Conservation (phyloP, 2,329 filamentous ascomycete species). For the Aspergillus candidus region DNA sequence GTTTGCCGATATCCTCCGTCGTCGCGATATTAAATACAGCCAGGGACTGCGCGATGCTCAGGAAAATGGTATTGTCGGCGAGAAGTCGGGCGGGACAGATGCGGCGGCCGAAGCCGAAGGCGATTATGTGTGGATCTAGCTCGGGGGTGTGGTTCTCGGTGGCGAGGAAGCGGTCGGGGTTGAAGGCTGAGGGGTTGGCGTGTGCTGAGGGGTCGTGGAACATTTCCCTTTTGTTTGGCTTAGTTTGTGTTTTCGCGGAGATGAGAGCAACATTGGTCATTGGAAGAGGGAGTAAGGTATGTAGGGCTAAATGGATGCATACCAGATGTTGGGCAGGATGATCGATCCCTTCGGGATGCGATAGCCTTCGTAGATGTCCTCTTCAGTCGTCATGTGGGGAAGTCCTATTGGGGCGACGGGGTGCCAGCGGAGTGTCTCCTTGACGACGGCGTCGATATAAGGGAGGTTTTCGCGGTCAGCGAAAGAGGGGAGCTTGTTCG, state of each 20-base stretch:
- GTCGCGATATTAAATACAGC: constrained; percentile 44
- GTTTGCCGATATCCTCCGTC: constrained; percentile 29
- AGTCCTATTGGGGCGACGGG: constrained; percentile 26
- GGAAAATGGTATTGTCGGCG: constrained; percentile 35
- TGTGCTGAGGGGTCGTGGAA: constrained; percentile 35
- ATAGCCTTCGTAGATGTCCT: constrained; percentile 21
- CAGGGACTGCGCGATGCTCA: constrained; percentile 41
- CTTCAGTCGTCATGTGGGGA: constrained; percentile 22
- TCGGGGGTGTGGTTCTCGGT: constrained; percentile 27
- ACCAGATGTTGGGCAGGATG: constrained; percentile 34
- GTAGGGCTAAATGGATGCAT: not conserved
- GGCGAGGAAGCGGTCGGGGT: constrained; percentile 39
- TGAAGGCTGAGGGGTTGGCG: constrained; percentile 34
- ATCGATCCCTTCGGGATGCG: constrained; percentile 31
- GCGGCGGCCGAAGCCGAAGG: constrained; percentile 36
- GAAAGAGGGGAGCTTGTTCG: constrained; percentile 27
- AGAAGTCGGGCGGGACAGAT: constrained; percentile 38
- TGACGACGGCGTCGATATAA: constrained; percentile 31
- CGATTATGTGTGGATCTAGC: constrained; percentile 27
- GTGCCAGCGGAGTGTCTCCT: constrained; percentile 32
- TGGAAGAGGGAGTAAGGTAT: no score
- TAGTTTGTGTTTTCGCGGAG: not conserved
- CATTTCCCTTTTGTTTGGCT: constrained; percentile 29
- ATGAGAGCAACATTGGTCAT: no score
- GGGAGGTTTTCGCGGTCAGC: constrained; percentile 32